phyloP scores from a whole-genome alignment of 345 rosid species.

The Citrus reticulata region DNA sequence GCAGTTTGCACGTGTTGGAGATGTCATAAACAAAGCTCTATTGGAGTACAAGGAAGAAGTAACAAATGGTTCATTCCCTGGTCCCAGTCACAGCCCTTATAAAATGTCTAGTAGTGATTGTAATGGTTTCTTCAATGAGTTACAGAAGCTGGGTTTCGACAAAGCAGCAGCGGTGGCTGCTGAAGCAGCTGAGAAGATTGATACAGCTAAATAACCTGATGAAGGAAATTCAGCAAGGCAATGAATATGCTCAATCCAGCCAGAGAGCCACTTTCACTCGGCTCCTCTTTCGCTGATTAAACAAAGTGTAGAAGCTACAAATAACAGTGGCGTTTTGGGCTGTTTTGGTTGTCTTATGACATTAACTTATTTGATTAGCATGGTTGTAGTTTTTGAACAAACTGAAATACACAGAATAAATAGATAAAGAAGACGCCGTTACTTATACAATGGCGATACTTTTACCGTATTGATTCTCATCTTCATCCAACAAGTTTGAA shows the following conservation, averaged over 20 bases:
- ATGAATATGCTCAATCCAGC: background rate
- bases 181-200: slow-evolving; percentile 19
- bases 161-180: slow-evolving; percentile 73
- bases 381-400: background rate
- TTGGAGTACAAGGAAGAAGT: slow-evolving; percentile 79
- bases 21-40: slow-evolving; percentile 70
- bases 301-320: background rate
- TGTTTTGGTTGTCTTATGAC: background rate
- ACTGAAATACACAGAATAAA: background rate
- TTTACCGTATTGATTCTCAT: background rate
- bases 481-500: too few relatives aligned
- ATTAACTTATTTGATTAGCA: background rate
- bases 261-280: background rate
- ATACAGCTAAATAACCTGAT: background rate
- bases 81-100: slow-evolving; percentile 72
- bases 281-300: background rate
- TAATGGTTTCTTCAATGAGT: slow-evolving; percentile 56
- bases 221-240: background rate
- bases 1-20: slow-evolving; percentile 71
- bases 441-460: background rate
- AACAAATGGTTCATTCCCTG: slow-evolving; percentile 60
- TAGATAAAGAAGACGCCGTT: background rate
- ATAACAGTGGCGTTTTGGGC: background rate
- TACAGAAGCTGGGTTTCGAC: slow-evolving; percentile 67
- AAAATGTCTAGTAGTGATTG: slow-evolving; percentile 54